A percentile compares a stretch with the other conserved stretches of the same genome.
These are phyloP conservation scores for Pecoramyces ruminantium DNA, from an alignment of 192 early-diverging fungal genomes.

Conservation along the genomic window DNA sequence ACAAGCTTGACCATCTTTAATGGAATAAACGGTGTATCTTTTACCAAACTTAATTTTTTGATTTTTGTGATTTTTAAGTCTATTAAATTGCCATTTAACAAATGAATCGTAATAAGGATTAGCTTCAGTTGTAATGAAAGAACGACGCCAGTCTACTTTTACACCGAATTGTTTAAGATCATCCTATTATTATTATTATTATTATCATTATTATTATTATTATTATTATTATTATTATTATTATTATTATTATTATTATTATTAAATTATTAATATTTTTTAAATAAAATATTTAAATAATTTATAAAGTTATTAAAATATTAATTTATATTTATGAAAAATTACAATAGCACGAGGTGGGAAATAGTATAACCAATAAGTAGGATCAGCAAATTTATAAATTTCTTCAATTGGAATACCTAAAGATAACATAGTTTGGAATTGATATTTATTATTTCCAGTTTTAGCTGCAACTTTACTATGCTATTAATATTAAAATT, in stretches of 20 bases:
- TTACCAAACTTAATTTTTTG: constrained; percentile 87
- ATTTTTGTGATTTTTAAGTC: constrained; percentile 38
- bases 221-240: too few species aligned
- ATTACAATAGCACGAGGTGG: constrained; percentile 63
- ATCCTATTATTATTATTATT: neutral
- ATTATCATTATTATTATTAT: too few species aligned
- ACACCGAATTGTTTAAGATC: constrained; percentile 39
- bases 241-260: neutral
- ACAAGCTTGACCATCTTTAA: constrained; percentile 87
- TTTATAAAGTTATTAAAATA: too few species aligned
- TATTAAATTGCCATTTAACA: constrained; percentile 95
- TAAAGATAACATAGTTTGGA: constrained; percentile 86
- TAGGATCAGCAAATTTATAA: constrained; percentile 75
- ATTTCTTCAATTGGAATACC: constrained; percentile 79
- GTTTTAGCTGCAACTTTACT: constrained; percentile 81
- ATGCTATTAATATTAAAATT: too few species aligned
- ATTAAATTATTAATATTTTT: too few species aligned
- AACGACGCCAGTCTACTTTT: constrained; percentile 82
- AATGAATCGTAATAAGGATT: constrained; percentile 98
- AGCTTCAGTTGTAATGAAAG: constrained; percentile 92
- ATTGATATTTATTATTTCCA: constrained; percentile 72
- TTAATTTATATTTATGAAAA: too few species aligned
- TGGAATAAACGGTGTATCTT: constrained; percentile 92
- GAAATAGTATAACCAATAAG: constrained; percentile 87
- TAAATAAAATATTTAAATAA: too few species aligned